Evolutionary conservation across 805 yeast genomes (phyloP).

Genomic region (Yarrowia yakushimensis): DNA sequence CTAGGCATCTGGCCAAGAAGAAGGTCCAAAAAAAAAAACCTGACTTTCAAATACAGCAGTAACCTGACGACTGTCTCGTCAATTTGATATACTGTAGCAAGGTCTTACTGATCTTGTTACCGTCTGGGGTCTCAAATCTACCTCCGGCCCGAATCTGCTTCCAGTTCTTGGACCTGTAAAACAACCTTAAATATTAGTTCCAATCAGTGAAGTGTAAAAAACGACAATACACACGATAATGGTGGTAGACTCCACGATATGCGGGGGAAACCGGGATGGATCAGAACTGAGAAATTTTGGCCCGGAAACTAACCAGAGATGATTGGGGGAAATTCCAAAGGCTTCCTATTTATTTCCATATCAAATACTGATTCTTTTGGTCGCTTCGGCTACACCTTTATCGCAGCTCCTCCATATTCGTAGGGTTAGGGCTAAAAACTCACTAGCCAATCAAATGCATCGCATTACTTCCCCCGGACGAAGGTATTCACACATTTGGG

Average conservation of each 20-base stretch:
- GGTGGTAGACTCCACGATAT: neutral
- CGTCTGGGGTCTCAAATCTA: too few species aligned
- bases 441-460: slow-evolving; percentile 21
- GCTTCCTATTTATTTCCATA: neutral
- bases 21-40: too few species aligned
- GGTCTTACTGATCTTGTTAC: too few species aligned
- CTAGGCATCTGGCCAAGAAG: too few species aligned
- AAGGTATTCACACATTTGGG: slow-evolving; percentile 7
- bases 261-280: slow-evolving; percentile 20
- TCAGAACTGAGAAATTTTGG: neutral
- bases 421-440: slow-evolving; percentile 11
- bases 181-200: neutral
- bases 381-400: neutral
- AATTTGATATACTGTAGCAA: neutral
- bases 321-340: neutral
- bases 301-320: neutral
- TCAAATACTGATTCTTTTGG: neutral
- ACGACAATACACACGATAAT: slow-evolving; percentile 11
- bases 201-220: slow-evolving; percentile 8
- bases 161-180: neutral
- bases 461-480: slow-evolving; percentile 23
- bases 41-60: neutral
- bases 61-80: neutral
- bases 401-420: neutral
- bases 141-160: too few species aligned